Conservation (phyloP, 352 stramenopile species). For the Aphanomyces cochlioides region DNA sequence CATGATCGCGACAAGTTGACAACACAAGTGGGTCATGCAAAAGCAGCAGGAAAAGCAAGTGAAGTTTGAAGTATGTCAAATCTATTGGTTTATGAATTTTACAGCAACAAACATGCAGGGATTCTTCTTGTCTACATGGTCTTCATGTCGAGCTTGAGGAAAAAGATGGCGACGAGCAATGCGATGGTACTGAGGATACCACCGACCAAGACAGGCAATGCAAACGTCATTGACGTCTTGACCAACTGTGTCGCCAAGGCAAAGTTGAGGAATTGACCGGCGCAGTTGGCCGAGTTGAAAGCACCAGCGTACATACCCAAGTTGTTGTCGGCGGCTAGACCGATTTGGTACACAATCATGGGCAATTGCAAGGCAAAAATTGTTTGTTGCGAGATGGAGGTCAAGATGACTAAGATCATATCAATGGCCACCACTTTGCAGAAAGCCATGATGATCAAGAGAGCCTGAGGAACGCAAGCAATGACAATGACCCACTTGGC, state of each 20-base stretch:
- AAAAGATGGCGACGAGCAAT: conserved; percentile 53
- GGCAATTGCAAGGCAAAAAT: conserved; percentile 19
- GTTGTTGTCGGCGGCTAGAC: conserved; percentile 33
- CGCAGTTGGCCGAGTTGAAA: conserved; percentile 73
- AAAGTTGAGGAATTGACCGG: conserved; percentile 75
- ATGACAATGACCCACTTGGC: conserved; percentile 46
- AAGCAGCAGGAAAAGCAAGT: too few relatives aligned
- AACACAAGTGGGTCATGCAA: too few relatives aligned
- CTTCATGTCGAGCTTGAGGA: conserved; percentile 52
- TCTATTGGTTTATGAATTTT: too few relatives aligned
- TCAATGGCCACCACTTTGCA: conserved; percentile 43
- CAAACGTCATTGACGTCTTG: conserved; percentile 58
- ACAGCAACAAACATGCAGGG: too few relatives aligned
- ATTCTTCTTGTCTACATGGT: conserved; percentile 48
- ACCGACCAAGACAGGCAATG: conserved; percentile 64
- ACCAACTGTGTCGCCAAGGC: conserved; percentile 52
- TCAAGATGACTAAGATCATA: conserved; percentile 47
- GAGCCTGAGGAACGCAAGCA: conserved; percentile 45
- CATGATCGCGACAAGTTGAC: too few relatives aligned
- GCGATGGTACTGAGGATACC: conserved; percentile 58
- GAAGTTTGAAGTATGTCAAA: too few relatives aligned
- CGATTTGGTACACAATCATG: conserved; percentile 23
- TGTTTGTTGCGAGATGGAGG: conserved; percentile 41
- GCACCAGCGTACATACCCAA: conserved; percentile 72
- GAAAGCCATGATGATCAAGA: conserved; percentile 59